A percentile compares a stretch with the other conserved stretches of the same genome.
phyloP scores from a whole-genome alignment of 345 rosid species.

The Brassica cretica region DNA sequence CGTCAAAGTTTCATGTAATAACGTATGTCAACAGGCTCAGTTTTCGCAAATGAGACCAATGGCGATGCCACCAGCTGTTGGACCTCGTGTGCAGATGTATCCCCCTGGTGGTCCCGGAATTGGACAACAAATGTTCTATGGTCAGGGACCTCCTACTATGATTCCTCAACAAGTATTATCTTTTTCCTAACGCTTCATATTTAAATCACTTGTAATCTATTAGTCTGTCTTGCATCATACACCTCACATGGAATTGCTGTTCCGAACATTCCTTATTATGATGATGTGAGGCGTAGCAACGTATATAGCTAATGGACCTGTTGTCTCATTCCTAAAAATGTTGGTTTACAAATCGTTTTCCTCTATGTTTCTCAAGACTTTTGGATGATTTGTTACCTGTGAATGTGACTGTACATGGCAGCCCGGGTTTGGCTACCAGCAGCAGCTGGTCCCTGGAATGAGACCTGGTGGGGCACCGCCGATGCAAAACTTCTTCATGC shows the following conservation, averaged over 20 bases:
- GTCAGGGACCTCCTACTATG: not conserved
- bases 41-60: not conserved
- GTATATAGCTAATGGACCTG: not conserved
- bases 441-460: not conserved
- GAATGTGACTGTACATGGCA: not conserved
- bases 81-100: slow-evolving; percentile 3
- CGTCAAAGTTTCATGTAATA: not conserved
- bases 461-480: not conserved
- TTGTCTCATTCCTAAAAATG: not conserved
- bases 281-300: not conserved
- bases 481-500: not conserved
- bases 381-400: not conserved
- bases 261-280: not conserved
- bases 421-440: not conserved
- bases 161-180: not conserved
- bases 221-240: not conserved
- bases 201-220: not conserved
- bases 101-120: not conserved
- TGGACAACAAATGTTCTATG: not conserved
- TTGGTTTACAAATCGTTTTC: not conserved
- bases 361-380: not conserved
- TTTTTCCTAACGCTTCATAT: too few species aligned
- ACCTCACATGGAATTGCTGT: not conserved
- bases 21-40: not conserved
- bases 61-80: not conserved